phyloP scores from a whole-genome alignment of 352 stramenopile genomes.

The Globisporangium nagaii region DNA sequence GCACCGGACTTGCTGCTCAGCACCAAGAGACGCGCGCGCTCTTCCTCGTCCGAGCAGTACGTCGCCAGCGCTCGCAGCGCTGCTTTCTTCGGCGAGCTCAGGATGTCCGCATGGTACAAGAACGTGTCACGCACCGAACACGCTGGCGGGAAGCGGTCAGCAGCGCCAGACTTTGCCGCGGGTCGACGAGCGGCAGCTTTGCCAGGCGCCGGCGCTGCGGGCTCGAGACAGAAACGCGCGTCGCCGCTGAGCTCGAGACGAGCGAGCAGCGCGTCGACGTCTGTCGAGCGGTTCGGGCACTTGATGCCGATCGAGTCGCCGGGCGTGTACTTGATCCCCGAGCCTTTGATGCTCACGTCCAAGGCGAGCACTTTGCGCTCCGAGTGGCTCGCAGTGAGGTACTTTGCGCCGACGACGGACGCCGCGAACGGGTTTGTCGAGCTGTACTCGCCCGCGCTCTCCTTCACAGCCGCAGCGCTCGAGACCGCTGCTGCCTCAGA shows the following conservation, averaged over 20 bases:
- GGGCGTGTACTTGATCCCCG: conserved; percentile 59
- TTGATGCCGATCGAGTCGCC: conserved; percentile 85
- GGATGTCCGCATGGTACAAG: conserved; percentile 78
- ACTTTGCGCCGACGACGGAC: conserved; percentile 32
- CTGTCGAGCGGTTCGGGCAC: conserved; percentile 65
- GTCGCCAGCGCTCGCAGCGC: conserved; percentile 53
- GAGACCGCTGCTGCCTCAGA: not conserved
- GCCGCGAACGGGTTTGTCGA: conserved; percentile 46
- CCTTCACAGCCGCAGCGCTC: not conserved
- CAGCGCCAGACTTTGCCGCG: conserved; percentile 20
- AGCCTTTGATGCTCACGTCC: conserved; percentile 37
- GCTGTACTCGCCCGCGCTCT: conserved; percentile 25
- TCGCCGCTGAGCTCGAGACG: conserved; percentile 37
- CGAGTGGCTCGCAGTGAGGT: conserved; percentile 38
- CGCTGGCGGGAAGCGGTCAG: conserved; percentile 37
- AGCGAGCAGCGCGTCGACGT: conserved; percentile 62
- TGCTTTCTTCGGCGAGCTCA: conserved; percentile 72
- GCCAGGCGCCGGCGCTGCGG: conserved; percentile 12
- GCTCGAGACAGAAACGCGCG: conserved; percentile 30
- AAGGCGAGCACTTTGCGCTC: conserved; percentile 58
- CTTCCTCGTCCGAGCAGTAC: conserved; percentile 58
- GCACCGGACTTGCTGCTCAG: conserved; percentile 67
- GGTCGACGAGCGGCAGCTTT: conserved; percentile 12
- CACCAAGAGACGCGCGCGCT: conserved; percentile 53
- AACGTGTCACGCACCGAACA: conserved; percentile 79